Conservation (phyloP, 495 filamentous ascomycete species). For the Glarea lozoyensis region DNA sequence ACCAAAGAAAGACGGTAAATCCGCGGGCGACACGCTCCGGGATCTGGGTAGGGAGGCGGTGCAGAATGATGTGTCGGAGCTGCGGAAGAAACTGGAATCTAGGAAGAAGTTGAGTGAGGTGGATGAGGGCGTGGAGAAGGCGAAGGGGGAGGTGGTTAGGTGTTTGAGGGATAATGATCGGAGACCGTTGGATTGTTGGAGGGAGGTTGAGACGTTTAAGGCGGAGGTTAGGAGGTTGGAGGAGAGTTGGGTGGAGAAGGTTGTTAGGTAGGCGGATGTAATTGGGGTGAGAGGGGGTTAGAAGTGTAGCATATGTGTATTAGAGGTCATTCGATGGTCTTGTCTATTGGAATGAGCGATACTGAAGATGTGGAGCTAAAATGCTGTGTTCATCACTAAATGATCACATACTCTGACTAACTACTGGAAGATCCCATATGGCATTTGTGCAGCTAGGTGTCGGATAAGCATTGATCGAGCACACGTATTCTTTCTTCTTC, state of each 20-base stretch:
- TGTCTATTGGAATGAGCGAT: no score
- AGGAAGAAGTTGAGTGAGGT: conserved; percentile 60
- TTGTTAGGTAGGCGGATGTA: conserved; percentile 52
- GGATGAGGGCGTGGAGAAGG: conserved; percentile 59
- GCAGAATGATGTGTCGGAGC: conserved; percentile 60
- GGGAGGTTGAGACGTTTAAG: conserved; percentile 87
- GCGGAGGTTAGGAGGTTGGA: conserved; percentile 77
- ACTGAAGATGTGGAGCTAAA: no score
- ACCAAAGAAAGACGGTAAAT: conserved; percentile 12
- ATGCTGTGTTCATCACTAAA: no score
- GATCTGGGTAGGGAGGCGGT: conserved; percentile 44
- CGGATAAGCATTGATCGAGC: no score
- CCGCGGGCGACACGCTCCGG: conserved; percentile 27
- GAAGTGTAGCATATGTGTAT: conserved; percentile 20
- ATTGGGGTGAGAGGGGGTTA: background rate
- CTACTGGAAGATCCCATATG: no score
- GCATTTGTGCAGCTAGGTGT: no score
- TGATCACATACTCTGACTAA: no score
- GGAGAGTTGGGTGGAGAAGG: conserved; percentile 76
- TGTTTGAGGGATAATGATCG: conserved; percentile 83
- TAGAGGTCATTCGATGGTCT: no score
- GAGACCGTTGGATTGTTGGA: conserved; percentile 89
- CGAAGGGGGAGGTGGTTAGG: conserved; percentile 65
- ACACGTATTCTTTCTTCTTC: no score
- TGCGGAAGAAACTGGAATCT: conserved; percentile 65